Evolutionary conservation across 73 alveolate genomes (phyloP), one percentile per base, ranked within the genome.

Genomic region (Effrenium voratum): DNA sequence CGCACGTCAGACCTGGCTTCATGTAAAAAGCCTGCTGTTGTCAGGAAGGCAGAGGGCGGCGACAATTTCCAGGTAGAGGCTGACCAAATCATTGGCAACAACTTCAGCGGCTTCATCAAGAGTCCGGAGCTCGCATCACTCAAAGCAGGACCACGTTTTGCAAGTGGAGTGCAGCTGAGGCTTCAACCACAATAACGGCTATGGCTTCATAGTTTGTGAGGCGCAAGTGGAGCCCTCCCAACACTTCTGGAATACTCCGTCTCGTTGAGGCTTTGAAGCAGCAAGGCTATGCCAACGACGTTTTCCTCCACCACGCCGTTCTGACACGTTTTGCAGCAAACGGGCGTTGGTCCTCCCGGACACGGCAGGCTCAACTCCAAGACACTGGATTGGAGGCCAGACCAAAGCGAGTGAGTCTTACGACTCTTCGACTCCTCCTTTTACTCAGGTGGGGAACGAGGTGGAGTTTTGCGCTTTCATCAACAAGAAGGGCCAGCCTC

Each of bases 261-360:
- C 40, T 38, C 16, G 22, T 24, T 45, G 70, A 87, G 95, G 95
- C 80, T 3, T 47, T 87, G n/a, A 60, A 87, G 84, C 70, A 43
- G 83, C 84, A 87, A 44, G 95, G 95, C 85, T 87, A 87, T 49
- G 13, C 83, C 40, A 75, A 87, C 68, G 95, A 87, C n/a, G 95
- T 87, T 84, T 87, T 87, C 84, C 57, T 87, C 28, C 82, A 45
- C 13, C 60, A 72, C 26, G 94, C 40, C 79, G 40, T 40, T 8
- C 77, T 30, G 77, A 40, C 77, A 28, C 34, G 19, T 13, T 19
- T 63, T 30, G n/a, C n/a, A n/a, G n/a, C n/a, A n/a, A n/a, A n/a
- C n/a, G n/a, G n/a, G n/a, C n/a, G n/a, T n/a, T n/a, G n/a, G n/a
- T n/a, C n/a, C n/a, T n/a, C n/a, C n/a, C n/a, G n/a, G n/a, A n/a